Conservation (phyloP, 352 stramenopile species). For the Phytophthora tubulina region DNA sequence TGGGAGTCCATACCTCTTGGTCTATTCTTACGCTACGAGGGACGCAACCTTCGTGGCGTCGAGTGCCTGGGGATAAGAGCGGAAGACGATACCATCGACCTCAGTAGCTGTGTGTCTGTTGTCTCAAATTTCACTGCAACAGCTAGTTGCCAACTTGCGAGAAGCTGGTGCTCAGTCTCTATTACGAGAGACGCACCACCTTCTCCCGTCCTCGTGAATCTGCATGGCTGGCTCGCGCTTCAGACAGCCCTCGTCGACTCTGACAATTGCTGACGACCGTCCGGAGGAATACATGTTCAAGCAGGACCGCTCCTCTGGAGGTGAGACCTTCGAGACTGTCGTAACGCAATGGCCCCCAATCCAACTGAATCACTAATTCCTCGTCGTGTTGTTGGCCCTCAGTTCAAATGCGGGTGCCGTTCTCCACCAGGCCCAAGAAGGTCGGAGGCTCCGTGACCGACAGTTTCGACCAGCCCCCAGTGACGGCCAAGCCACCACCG, state of each 20-base stretch:
- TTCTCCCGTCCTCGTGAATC: slow-evolving; percentile 2
- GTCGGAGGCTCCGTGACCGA: slow-evolving; percentile 30
- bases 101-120: neutral
- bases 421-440: slow-evolving; percentile 49
- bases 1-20: neutral
- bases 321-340: slow-evolving; percentile 19
- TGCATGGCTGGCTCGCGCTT: slow-evolving; percentile 42
- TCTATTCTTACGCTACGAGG: slow-evolving; percentile 24
- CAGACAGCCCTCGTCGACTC: slow-evolving; percentile 27
- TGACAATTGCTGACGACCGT: slow-evolving; percentile 10
- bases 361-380: slow-evolving; percentile 19
- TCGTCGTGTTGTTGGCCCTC: slow-evolving; percentile 20
- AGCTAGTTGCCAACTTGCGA: neutral
- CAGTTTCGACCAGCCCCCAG: slow-evolving; percentile 41
- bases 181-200: neutral
- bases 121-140: slow-evolving; percentile 8
- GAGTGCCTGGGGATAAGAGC: slow-evolving; percentile 26
- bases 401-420: slow-evolving; percentile 59
- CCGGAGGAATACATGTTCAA: slow-evolving; percentile 45
- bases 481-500: slow-evolving; percentile 21
- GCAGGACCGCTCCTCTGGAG: slow-evolving; percentile 29
- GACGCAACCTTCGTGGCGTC: slow-evolving; percentile 14
- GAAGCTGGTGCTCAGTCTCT: slow-evolving; percentile 12
- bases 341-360: slow-evolving; percentile 17
- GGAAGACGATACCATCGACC: slow-evolving; percentile 15